Conservation (phyloP, 495 filamentous ascomycete genomes). For the Lasiosphaeris hirsuta region DNA sequence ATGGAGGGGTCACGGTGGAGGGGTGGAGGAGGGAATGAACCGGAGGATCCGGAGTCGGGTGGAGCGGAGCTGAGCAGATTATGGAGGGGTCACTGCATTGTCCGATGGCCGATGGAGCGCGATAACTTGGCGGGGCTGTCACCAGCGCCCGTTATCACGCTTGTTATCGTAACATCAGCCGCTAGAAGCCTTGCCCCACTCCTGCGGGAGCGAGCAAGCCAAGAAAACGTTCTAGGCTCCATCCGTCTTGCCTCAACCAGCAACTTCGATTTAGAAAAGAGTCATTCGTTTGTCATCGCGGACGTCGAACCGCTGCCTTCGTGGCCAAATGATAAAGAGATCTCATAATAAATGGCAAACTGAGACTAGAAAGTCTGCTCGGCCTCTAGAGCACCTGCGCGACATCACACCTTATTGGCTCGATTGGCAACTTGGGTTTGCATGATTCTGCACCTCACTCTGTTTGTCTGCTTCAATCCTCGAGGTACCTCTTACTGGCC, state of each 20-base stretch:
- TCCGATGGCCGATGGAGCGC: not conserved
- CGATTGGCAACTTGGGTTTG: too few relatives aligned
- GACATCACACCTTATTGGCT: too few relatives aligned
- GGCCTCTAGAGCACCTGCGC: too few relatives aligned
- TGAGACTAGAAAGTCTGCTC: too few relatives aligned
- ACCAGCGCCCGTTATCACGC: too few relatives aligned
- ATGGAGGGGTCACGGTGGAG: not conserved
- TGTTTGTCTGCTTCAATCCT: too few relatives aligned
- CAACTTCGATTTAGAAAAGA: not conserved
- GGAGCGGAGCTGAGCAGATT: not conserved
- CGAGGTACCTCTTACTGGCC: too few relatives aligned
- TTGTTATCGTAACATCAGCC: not conserved
- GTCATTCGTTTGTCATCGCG: too few relatives aligned
- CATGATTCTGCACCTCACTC: too few relatives aligned
- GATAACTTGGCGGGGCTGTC: not conserved
- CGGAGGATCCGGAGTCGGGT: not conserved
- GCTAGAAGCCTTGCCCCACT: not conserved
- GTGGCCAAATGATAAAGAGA: too few relatives aligned
- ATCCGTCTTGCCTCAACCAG: not conserved
- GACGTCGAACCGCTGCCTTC: too few relatives aligned
- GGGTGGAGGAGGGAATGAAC: constrained; percentile 6
- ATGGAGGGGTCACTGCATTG: not conserved
- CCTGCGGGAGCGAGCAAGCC: not conserved
- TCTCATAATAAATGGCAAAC: too few relatives aligned
- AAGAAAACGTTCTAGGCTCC: constrained; percentile 2